Base-by-base conservation (phyloP, 1,139 yeast genomes). In the Sugiyamaella pinicola region DNA sequence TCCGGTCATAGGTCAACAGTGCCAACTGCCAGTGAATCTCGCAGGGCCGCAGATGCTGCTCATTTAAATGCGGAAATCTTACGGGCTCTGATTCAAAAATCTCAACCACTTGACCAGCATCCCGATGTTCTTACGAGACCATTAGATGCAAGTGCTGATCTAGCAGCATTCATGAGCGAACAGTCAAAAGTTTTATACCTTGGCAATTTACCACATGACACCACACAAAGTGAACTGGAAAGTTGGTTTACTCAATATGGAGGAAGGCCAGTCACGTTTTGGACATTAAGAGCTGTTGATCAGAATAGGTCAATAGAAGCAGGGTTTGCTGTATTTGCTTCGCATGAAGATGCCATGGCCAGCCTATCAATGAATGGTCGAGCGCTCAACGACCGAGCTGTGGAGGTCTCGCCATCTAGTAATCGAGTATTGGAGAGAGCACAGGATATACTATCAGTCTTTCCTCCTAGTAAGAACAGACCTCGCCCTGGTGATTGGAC, bases 401-500 rank as follows among this genome's bases (percentile, higher is more conserved):
- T 91, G 44, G 96, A 90, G 66, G 87, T 91, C 2, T 93, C 87
- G 59, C 96, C 97, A 0, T 88, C 96, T 1, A 84, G 95, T 38
- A 79, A 84, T 1, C 73, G 79, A 40, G 87, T 91, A 1, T 74
- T 91, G 52, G 96, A 88, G 60, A 79, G 82, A 56, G 96, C 96
- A 0, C 84, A 82, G 59, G 95, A 86, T 39, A 79, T 90, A 49
- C 74, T 91, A 54, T 78, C 88, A 0, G 88, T 95, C 8, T 90
- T 91, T 69, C 96, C 96, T 12, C 84, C 90, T 22, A 84, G 88
- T 47, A 90, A 90, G 64, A 90, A 90, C 68, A 79, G 95, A 62
- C 96, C 96, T 21, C 78, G 98, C 65, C 97, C 97, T 0, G 98
- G 98, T 21, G 98, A 91, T 67, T 91, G 98, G 98, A 87, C 88